Evolutionary conservation across 192 early-diverging fungal genomes (phyloP).

Genomic region (Entomortierella beljakovae): DNA sequence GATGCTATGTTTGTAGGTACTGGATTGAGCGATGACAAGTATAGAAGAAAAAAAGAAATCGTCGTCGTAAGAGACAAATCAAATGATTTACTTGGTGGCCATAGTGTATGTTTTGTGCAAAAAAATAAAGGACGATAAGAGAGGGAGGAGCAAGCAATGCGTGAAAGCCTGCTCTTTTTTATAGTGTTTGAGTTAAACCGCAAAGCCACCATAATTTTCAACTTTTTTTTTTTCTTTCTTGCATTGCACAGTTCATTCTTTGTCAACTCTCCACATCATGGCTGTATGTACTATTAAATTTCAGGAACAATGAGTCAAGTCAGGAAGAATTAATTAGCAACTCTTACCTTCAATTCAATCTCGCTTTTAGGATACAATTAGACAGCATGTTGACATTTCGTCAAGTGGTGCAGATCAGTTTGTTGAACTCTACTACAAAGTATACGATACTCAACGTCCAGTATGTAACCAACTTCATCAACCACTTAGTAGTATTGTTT

Average conservation of each 20-base stretch:
- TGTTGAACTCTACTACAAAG: constrained; percentile 58
- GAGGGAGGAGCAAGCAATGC: background rate
- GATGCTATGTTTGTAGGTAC: background rate
- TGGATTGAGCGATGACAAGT: background rate
- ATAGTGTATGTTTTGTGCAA: constrained; percentile 10
- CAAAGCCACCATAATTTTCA: background rate
- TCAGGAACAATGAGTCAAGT: too few species aligned
- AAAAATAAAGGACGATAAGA: background rate
- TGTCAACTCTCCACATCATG: background rate
- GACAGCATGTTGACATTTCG: constrained; percentile 49
- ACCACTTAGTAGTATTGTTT: too few species aligned
- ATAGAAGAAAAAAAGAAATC: background rate
- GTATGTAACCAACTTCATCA: constrained; percentile 47
- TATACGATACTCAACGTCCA: constrained; percentile 55
- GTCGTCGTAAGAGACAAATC: background rate
- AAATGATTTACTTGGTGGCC: constrained; percentile 52
- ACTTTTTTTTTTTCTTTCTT: background rate
- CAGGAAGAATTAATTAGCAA: background rate
- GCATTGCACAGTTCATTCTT: background rate
- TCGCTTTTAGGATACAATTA: constrained; percentile 27
- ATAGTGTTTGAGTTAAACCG: background rate
- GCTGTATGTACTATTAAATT: background rate
- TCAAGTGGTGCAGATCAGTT: constrained; percentile 63
- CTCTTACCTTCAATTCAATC: background rate
- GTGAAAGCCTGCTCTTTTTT: background rate